phyloP scores from a whole-genome alignment of 345 rosid species.

The Salix purpurea region DNA sequence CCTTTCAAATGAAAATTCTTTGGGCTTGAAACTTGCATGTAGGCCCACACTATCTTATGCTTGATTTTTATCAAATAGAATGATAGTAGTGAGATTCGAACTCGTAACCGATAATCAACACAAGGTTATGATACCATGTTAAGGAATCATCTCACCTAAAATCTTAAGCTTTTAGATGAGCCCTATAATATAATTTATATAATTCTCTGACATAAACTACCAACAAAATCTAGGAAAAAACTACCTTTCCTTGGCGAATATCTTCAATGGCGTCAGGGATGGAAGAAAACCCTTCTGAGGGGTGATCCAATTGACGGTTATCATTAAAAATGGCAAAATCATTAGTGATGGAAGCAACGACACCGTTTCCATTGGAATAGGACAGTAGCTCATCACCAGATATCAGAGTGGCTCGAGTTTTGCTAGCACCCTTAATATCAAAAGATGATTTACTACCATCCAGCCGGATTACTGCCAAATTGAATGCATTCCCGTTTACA shows the following conservation, averaged over 20 bases:
- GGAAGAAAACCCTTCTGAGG: constrained; percentile 72
- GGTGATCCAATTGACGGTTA: constrained; percentile 65
- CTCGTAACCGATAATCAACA: no score
- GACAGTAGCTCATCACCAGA: constrained; percentile 58
- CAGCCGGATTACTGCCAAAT: constrained; percentile 21
- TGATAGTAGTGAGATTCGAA: no score
- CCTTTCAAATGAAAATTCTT: no score
- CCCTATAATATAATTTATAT: no score
- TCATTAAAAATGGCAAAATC: constrained; percentile 50
- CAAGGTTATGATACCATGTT: no score
- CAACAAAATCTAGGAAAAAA: constrained; percentile 1
- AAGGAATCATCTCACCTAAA: no score
- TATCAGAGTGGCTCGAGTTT: constrained; percentile 46
- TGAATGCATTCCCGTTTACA: constrained; percentile 24
- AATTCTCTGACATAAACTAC: neutral
- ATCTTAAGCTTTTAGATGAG: no score
- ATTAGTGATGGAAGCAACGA: constrained; percentile 28
- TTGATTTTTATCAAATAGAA: no score
- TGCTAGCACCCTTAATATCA: constrained; percentile 28
- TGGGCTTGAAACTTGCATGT: no score
- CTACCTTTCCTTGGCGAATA: constrained; percentile 85
- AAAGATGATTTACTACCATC: constrained; percentile 31
- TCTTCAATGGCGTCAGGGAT: constrained; percentile 85
- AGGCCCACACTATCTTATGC: no score
- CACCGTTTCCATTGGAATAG: constrained; percentile 31